Evolutionary conservation across 1,139 yeast species (phyloP), one percentile per base, ranked within the genome.

Genomic region (Suhomyces maxii): DNA sequence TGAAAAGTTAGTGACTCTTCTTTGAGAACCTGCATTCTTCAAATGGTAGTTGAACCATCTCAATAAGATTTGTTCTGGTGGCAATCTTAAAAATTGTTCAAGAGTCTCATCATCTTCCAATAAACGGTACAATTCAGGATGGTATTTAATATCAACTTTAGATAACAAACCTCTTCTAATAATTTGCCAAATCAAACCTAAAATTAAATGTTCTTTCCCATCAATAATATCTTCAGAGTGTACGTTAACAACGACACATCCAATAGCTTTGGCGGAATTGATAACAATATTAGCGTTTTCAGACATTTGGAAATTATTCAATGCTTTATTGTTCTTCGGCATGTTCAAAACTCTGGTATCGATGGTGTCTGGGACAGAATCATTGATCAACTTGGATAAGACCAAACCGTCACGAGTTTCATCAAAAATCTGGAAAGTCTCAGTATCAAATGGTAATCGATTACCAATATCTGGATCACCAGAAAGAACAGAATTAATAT

Each of bases 31-130:
- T n/a, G 99, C 97, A 52, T 93, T 93, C 62, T 88, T 89, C 65
- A 93, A 81, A 61, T 93, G 99, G 70, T 84, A 93, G 67, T 93
- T 93, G 77, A 93, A 89, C 99, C 99, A 93, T 69, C 99, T 85
- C 56, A 93, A 77, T 65, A 93, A 79, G 53, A 93, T 95, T 71
- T 93, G 96, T 77, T 93, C 99, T 48, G 99, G 99, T 42, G 99
- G 97, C 49, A 93, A 79, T 64, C 99, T 84, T 65, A 93, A 77
- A 66, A 93, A 93, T 69, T 93, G 98, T 67, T 95, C 99, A 53
- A 93, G 77, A 37, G 98, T 93, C 70, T 93, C 99, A 65, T 93
- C 99, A 38, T 93, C 98, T 65, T 90, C 97, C 55, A 93, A 77
- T 52, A 93, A 74, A 59, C 99, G 86, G 71, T 95, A 93, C 64